Conservation (phyloP, 1,139 yeast species). For the Blastobotrys niveus region DNA sequence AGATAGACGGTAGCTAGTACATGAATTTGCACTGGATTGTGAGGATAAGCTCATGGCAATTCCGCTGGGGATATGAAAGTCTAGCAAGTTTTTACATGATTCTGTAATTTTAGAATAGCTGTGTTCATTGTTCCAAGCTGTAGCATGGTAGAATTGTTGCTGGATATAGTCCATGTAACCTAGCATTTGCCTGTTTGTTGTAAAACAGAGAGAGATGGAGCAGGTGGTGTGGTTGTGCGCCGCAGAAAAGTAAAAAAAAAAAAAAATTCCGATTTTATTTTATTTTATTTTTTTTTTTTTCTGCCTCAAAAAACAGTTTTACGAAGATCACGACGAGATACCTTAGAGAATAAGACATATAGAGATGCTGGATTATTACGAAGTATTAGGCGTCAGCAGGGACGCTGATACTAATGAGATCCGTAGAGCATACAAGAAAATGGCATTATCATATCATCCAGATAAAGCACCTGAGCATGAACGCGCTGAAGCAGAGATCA, state of each 20-base stretch:
- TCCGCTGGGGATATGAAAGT: conserved; percentile 70
- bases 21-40: conserved; percentile 64
- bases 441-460: conserved; percentile 73
- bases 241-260: background rate
- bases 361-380: conserved; percentile 45
- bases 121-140: conserved; percentile 75
- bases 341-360: too few species aligned
- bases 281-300: background rate
- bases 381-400: conserved; percentile 57
- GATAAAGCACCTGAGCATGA: conserved; percentile 65
- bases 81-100: conserved; percentile 62
- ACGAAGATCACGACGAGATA: background rate
- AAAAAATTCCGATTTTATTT: background rate
- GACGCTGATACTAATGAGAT: conserved; percentile 63
- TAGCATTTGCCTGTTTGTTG: conserved; percentile 40
- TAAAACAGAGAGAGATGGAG: background rate
- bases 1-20: conserved; percentile 67
- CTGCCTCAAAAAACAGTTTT: background rate
- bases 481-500: conserved; percentile 60
- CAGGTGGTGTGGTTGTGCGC: background rate
- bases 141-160: conserved; percentile 58
- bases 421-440: conserved; percentile 67
- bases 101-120: conserved; percentile 67
- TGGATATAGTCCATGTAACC: conserved; percentile 82
- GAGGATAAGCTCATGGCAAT: conserved; percentile 63